Evolutionary conservation across 2,329 filamentous ascomycete species (phyloP), one percentile per base, ranked within the genome.

Genomic region (Chaetomiaceae sp.): DNA sequence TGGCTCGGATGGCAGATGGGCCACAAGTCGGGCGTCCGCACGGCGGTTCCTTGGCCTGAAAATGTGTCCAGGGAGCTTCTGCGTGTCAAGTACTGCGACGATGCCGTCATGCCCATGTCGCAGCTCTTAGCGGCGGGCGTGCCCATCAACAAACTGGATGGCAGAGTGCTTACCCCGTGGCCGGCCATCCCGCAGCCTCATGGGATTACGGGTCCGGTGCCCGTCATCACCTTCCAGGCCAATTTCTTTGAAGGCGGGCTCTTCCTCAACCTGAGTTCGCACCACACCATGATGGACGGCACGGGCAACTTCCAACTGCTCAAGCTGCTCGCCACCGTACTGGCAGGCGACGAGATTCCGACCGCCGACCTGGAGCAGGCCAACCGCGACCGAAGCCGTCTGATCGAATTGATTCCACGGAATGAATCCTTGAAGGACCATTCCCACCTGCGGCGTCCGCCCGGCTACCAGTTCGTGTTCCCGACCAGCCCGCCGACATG

Each of bases 201-300:
- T 16, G 37, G 44, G 11, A 27, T 25, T 7, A 37, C 37, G 21
- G 20, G 42, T 23, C 42, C 16, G 37, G 34, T 32, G 8, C 53
- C 38, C 29, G 42, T 58, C 13, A 49, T 61, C 10, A 51, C 58
- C 13, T 34, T 65, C 3, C 64, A 68, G 48, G 58, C 54, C 38
- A 67, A 54, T 47, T 64, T 65, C 46, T 56, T 67, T 21, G 57
- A 60, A 29, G 65, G 62, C 20, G 67, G 66, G 5, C 41, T 65
- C 29, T 43, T 67, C 14, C 54, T 68, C 4, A 64, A 57, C 32
- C 58, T 64, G 41, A 55, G 53, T 5, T 58, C 56, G n/a, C 65
- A 69, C 32, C 67, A 69, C 49, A 68, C 61, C 43, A 58, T 65
- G 23, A 60, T 66, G 29, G 66, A 67, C 42, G 63, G 18, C 36